Base-by-base conservation (phyloP, 257 asterid species). In the Jacaranda copaia region DNA sequence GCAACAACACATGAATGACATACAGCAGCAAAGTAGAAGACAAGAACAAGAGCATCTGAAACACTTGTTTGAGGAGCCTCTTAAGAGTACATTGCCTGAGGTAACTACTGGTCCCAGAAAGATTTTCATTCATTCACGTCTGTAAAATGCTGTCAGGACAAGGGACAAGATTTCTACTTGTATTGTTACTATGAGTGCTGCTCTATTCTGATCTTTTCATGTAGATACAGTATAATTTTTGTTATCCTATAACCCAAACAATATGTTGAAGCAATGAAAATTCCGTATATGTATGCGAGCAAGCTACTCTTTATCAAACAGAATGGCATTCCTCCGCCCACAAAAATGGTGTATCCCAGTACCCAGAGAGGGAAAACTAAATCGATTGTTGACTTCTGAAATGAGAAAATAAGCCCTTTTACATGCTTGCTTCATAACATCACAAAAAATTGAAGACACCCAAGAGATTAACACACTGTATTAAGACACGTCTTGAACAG, bases 111-210 rank as follows among this genome's bases (percentile, higher is more conserved):
- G 32, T 25, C 32, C 32, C 32, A 82, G 79, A 80, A 89, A 85
- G 82, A 73, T 85, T 79, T 89, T 89, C 75, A 91, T 91, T 36
- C 96, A 93, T 35, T 91, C 96, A 4, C 87, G 96, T 51, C 87
- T 91, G 58, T 89, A 81, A 76, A 77, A 8, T 46, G 39, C 51
- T 43, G 63, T 16, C 58, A 25, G 32, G 32, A 25, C 32, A 25
- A 25, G 32, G 32, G 32, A 14, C 19, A 14, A 58, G 1, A 14
- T n/a, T 19, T 36, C 20, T 36, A 6, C 3, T 42, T 4, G 8
- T 4, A 18, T 64, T 25, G 2, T 25, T 25, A 25, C 32, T 25
- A 2, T 25, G 32, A 25, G 32, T 25, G 32, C 32, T 25, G 32
- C 32, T 25, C 88, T 69, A 62, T 39, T 35, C 19, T 62, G 5